Base-by-base conservation (phyloP, 2,329 filamentous ascomycete genomes). In the Arthrobotrys sphaeroides region DNA sequence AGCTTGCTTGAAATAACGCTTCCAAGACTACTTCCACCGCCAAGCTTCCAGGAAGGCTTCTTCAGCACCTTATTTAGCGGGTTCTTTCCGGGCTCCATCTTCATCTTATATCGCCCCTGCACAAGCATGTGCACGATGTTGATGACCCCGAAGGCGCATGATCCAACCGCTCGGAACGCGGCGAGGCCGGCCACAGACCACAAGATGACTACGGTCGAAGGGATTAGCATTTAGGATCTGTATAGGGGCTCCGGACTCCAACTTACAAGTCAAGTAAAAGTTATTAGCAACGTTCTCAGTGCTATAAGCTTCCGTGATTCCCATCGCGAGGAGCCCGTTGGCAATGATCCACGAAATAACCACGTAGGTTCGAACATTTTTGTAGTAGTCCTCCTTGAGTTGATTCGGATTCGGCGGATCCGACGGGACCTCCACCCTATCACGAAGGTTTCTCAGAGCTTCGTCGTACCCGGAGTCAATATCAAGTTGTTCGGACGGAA, bases 391-490 rank as follows among this genome's bases (percentile, higher is more conserved):
- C 83, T 99, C 95, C 83, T 99, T 95, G 83, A 93, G 84, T 84
- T 98, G 95, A 0, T 88, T 85, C 79, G 97, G 94, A 45, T 88
- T 89, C 13, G 88, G 79, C 0, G 85, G 83, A 0, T 87, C 82
- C 10, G 83, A 82, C 9, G 91, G 85, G 0, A 98, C 94, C 82
- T 96, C 93, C 79, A 99, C 86, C 47, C 95, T 88, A 81, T 99
- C 95, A 60, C 95, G 91, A 3, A 99, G 90, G 82, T 99, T 99
- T 77, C 95, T 92, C 24, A 99, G 89, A 0, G 95, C 95, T 18
- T 97, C 94, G 81, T 99, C 95, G 83, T 99, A 99, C 22, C 94
- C 95, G 26, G 90, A 94, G 84, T 99, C 95, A 82, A 99, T 99
- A 82, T 99, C 95, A 33, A 99, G 90, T 84, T 99, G 95, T 82